Base-by-base conservation (phyloP, 2,329 filamentous ascomycete genomes). In the Purpureocillium takamizusanense region DNA sequence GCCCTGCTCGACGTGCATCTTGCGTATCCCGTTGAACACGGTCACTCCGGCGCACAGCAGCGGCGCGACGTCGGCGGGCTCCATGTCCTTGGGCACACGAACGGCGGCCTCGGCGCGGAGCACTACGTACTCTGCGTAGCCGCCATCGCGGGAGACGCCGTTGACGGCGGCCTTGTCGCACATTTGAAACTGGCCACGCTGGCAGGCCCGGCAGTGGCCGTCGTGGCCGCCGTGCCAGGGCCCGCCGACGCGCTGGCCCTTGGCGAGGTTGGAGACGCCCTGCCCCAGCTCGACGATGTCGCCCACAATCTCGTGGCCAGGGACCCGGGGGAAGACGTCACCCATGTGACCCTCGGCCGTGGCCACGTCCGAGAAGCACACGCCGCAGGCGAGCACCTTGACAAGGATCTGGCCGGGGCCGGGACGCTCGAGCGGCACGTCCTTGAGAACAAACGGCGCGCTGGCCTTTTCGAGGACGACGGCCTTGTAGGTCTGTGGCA, bases 301-400 rank as follows among this genome's bases (percentile, higher is more conserved):
- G 7, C 82, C 81, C 40, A 86, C 72, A 23, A 80, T 61, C 54
- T 86, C 82, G 58, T 89, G 84, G 16, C 84, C 84, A 0, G 81
- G 78, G 2, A 78, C 60, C 6, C 75, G 69, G 2, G 81, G 81
- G 49, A 74, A 80, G 15, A 68, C 49, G 32, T 74, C 67, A 10
- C 74, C 75, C 32, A 81, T 61, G 4, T 58, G 50, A 17, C 76
- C 76, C 3, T 51, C 34, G 36, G 69, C 63, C 2, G 73, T 57
- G 38, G 56, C 59, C 15, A 60, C 43, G 49, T 87, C 83, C 1
- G 71, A 74, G 55, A 78, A 79, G 57, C 83, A 88, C 35, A 89
- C 73, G 32, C 83, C 83, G 48, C 78, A 85, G 6, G 83, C 83
- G 8, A 78, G 63, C 3, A 86, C 73, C 55, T 86, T 86, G 56